Evolutionary conservation across 306 rosid species (phyloP), one percentile per base, ranked within the genome.

Genomic region (Parietaria judaica): DNA sequence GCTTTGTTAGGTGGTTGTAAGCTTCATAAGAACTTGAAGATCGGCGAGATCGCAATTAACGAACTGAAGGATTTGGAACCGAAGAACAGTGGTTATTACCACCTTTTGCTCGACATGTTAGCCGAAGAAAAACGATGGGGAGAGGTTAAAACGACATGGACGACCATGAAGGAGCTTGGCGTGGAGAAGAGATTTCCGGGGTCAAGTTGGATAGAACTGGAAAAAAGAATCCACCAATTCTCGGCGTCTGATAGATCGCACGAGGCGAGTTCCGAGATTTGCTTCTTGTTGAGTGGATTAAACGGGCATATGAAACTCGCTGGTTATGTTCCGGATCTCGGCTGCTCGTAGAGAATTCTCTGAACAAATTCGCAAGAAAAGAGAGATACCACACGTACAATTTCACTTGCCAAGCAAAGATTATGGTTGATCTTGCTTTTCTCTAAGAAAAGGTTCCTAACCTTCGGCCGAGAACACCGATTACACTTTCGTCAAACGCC

Each of bases 1-100:
- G 90, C 96, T 46, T 78, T 90, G 72, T 81, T 87, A 68, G 84
- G 77, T 70, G 94, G 95, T 60, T 84, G 94, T 69, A 83, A 85
- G 75, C 74, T 87, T 75, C 76, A 79, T 57, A 80, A 69, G 38
- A 81, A 87, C 81, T 51, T 78, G 67, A 80, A 75, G 52, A 78
- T 86, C 66, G 89, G 86, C 63, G 51, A 72, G 72, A 56, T 76
- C 63, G 86, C 81, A 3, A 83, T 71, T 44, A 65, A 49, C 31
- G 80, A 69, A 65, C 70, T 90, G 72, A 70, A 66, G 76, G 59
- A 66, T 54, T 65, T 87, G 78, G 97, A 90, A 71, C 89, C 96
- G 44, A 41, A 61, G 54, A 81, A 83, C 61, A 81, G 87, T 61
- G 94, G 97, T 7, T 65, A 78, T 69, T 85, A 73, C 73, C 78